These are phyloP conservation scores for Rhodomyrtus tomentosa DNA, from an alignment of 345 rosid species.

Conservation along the genomic window DNA sequence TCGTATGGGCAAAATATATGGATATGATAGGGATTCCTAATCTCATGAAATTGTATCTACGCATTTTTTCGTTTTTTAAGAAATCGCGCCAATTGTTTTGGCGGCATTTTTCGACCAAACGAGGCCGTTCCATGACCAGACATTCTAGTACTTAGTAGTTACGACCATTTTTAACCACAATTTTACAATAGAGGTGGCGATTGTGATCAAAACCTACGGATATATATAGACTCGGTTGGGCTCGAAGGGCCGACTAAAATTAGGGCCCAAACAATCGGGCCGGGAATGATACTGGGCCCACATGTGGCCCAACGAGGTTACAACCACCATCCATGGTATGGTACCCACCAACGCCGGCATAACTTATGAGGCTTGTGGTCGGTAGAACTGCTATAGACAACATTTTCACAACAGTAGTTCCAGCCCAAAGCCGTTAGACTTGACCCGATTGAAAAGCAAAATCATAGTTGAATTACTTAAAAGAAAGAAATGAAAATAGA, in stretches of 20 bases:
- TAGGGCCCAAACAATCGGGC: not conserved
- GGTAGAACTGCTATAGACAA: not conserved
- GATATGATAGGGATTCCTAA: not conserved
- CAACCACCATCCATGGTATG: not conserved
- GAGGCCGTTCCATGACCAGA: not conserved
- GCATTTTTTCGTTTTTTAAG: not conserved
- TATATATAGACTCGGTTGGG: not conserved
- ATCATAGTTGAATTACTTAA: not conserved
- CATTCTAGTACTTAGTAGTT: not conserved
- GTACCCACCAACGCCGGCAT: not conserved
- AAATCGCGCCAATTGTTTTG: not conserved
- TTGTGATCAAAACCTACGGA: not conserved
- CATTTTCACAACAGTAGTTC: not conserved
- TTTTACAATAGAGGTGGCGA: not conserved
- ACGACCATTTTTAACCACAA: not conserved
- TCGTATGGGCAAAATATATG: not conserved
- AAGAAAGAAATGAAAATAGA: not conserved
- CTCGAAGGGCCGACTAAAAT: not conserved
- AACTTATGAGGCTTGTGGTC: not conserved
- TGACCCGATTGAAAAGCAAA: not conserved
- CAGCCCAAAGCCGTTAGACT: not conserved
- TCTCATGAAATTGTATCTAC: not conserved
- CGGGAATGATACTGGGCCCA: not conserved
- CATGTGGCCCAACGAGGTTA: not conserved
- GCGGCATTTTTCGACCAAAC: not conserved